Evolutionary conservation across 371 early-diverging fungal genomes (phyloP).

Genomic region (Saksenaea oblongispora): DNA sequence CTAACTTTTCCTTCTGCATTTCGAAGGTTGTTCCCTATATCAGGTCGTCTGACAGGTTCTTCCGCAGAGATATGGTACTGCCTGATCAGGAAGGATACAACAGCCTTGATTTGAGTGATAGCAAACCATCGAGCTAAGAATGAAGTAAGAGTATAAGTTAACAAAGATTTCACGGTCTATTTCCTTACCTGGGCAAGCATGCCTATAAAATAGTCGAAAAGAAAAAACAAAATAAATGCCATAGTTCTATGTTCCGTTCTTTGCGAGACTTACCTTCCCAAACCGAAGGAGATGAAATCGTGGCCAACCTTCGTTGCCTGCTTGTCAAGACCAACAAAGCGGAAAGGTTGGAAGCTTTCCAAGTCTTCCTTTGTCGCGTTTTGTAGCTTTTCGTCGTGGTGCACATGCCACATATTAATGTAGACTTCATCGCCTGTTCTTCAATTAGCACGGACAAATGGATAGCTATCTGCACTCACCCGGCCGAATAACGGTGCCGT

Average conservation of each 20-base stretch:
- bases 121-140: conserved; percentile 28
- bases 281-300: conserved; percentile 50
- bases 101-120: conserved; percentile 26
- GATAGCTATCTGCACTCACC: conserved; percentile 14
- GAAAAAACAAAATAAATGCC: background rate
- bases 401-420: conserved; percentile 28
- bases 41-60: background rate
- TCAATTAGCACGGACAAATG: too few relatives aligned
- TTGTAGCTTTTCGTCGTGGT: conserved; percentile 9
- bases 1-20: background rate
- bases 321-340: conserved; percentile 44
- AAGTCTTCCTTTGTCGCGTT: conserved; percentile 24
- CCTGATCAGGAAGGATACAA: conserved; percentile 22
- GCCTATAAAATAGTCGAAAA: conserved; percentile 5
- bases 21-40: background rate
- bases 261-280: conserved; percentile 40
- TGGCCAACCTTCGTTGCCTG: conserved; percentile 34
- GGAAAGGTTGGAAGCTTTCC: conserved; percentile 41
- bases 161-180: background rate
- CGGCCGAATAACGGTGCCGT: conserved; percentile 43
- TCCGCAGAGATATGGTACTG: conserved; percentile 12
- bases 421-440: conserved; percentile 28
- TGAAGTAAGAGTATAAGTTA: background rate
- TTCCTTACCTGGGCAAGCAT: conserved; percentile 22
- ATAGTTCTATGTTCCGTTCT: background rate